phyloP scores from a whole-genome alignment of 306 rosid genomes.

The Casuarina cunninghamiana region DNA sequence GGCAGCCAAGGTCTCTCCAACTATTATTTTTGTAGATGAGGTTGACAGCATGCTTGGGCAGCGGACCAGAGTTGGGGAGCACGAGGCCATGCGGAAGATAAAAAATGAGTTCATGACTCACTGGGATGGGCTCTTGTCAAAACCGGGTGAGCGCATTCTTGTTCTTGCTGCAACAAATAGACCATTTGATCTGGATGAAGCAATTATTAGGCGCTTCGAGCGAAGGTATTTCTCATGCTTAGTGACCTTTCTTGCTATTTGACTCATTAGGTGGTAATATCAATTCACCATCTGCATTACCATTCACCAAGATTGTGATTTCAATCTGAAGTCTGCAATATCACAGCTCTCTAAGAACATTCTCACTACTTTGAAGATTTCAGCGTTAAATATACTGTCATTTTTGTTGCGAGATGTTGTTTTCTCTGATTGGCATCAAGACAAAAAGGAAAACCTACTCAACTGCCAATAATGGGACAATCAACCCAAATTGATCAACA shows the following conservation, averaged over 20 bases:
- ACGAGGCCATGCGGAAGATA: conserved; percentile 97
- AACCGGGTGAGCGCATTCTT: conserved; percentile 74
- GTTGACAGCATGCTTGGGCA: conserved; percentile 99
- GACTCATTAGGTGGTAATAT: neutral
- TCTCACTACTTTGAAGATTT: neutral
- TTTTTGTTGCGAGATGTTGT: neutral
- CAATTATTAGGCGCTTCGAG: conserved; percentile 92
- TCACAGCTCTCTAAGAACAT: neutral
- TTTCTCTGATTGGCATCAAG: neutral
- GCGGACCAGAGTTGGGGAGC: conserved; percentile 90
- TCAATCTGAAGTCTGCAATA: neutral
- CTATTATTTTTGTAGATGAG: conserved; percentile 95
- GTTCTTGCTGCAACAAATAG: conserved; percentile 99
- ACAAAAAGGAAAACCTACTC: neutral
- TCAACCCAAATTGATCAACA: neutral
- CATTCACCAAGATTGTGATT: neutral
- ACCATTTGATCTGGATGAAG: conserved; percentile 97
- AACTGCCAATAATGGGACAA: neutral
- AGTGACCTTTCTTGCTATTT: conserved; percentile 5
- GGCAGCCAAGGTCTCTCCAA: conserved; percentile 93
- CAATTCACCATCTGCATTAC: conserved; percentile 3
- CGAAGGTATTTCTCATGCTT: conserved; percentile 56
- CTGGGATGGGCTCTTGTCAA: conserved; percentile 93
- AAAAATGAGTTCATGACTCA: conserved; percentile 94
- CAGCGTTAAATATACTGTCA: neutral